These are phyloP conservation scores for Aspergillus sp. DNA, from an alignment of 2,329 filamentous ascomycete species.

Conservation along the genomic window DNA sequence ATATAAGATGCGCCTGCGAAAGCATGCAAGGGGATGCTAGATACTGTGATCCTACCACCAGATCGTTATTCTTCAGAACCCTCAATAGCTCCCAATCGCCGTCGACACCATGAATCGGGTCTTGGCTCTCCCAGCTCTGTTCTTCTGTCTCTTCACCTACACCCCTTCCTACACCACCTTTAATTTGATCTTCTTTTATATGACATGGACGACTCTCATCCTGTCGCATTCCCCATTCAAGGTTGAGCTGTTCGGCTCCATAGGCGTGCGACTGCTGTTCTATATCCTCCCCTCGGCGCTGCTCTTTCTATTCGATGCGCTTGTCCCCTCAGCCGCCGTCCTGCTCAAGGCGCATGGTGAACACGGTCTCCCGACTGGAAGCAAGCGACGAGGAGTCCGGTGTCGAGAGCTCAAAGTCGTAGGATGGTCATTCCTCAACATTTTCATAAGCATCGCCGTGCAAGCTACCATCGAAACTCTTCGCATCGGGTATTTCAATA, in stretches of 20 bases:
- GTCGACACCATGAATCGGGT: constrained; percentile 46
- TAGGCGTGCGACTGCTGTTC: constrained; percentile 67
- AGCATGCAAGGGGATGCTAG: background rate
- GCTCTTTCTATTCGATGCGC: constrained; percentile 72
- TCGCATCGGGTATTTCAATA: constrained; percentile 54
- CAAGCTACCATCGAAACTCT: constrained; percentile 59
- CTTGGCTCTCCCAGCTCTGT: constrained; percentile 33
- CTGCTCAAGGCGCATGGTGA: constrained; percentile 68
- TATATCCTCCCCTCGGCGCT: constrained; percentile 72
- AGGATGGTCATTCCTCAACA: constrained; percentile 57
- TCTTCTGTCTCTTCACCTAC: constrained; percentile 31
- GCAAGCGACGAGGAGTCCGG: constrained; percentile 40
- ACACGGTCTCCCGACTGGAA: constrained; percentile 49
- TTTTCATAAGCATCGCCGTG: constrained; percentile 54
- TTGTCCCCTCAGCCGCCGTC: constrained; percentile 68
- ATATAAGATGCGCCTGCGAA: background rate
- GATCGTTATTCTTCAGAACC: background rate
- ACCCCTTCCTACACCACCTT: constrained; percentile 74
- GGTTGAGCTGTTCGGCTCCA: constrained; percentile 72
- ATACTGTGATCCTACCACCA: background rate
- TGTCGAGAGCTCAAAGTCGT: constrained; percentile 52
- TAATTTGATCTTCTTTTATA: constrained; percentile 85
- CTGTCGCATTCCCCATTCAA: constrained; percentile 72
- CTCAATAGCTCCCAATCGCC: background rate
- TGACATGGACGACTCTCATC: constrained; percentile 85